Evolutionary conservation across 768 basidiomycete species (phyloP).

Genomic region (Xerocomus spinulosus): DNA sequence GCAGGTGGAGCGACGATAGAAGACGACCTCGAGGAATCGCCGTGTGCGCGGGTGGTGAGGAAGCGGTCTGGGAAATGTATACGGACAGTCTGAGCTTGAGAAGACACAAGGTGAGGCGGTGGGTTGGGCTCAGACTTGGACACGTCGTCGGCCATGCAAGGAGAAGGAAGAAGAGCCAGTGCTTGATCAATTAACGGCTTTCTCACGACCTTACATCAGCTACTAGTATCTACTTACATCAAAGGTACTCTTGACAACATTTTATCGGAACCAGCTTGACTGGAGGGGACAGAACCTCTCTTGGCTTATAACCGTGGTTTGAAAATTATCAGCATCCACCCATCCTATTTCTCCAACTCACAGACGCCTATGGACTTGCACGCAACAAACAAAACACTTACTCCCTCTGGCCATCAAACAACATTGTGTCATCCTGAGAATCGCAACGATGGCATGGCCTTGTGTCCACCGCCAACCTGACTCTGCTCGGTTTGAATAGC

Average conservation of each 20-base stretch:
- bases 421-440: background rate
- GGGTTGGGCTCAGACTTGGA: constrained; percentile 19
- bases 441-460: background rate
- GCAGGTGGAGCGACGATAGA: constrained; percentile 19
- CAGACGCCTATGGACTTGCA: too few relatives aligned
- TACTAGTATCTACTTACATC: too few relatives aligned
- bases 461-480: too few relatives aligned
- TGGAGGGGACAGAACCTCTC: too few relatives aligned
- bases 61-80: constrained; percentile 35
- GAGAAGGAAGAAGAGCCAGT: background rate
- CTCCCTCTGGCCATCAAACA: too few relatives aligned
- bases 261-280: too few relatives aligned
- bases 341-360: too few relatives aligned
- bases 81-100: constrained; percentile 20
- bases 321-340: too few relatives aligned
- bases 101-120: constrained; percentile 9
- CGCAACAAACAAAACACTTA: too few relatives aligned
- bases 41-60: constrained; percentile 21
- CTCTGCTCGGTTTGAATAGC: background rate
- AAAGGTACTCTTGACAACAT: too few relatives aligned
- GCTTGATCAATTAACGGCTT: constrained; percentile 2
- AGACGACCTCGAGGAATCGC: constrained; percentile 31
- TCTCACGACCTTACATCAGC: constrained; percentile 14
- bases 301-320: too few relatives aligned
- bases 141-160: constrained; percentile 30